Conservation (phyloP, 2,329 filamentous ascomycete genomes). For the Pseudogymnoascus sp. region DNA sequence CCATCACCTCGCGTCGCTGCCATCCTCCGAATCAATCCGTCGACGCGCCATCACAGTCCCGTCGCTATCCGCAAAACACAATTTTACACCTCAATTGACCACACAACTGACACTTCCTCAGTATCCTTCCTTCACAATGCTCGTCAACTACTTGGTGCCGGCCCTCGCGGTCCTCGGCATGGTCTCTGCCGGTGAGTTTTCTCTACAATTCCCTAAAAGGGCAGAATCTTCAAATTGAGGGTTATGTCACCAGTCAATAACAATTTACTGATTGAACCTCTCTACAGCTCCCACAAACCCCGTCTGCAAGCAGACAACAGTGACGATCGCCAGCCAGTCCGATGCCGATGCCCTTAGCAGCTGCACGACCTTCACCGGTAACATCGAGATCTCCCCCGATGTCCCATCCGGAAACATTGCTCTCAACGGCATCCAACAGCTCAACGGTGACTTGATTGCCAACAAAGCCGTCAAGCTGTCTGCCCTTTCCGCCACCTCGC, state of each 20-base stretch:
- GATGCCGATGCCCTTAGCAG: slow-evolving; percentile 23
- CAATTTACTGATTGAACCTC: slow-evolving; percentile 2
- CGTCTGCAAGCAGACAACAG: slow-evolving; percentile 23
- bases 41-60: background rate
- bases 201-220: background rate
- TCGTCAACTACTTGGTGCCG: slow-evolving; percentile 38
- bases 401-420: slow-evolving; percentile 35
- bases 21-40: background rate
- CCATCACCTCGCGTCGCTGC: background rate
- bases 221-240: background rate
- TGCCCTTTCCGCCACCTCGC: slow-evolving; percentile 45
- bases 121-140: slow-evolving; percentile 35
- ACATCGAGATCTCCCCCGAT: slow-evolving; percentile 28
- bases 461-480: slow-evolving; percentile 50
- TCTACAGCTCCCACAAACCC: slow-evolving; percentile 8
- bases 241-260: background rate
- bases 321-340: slow-evolving; percentile 26
- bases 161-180: slow-evolving; percentile 38
- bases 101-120: slow-evolving; percentile 17
- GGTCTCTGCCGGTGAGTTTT: slow-evolving; percentile 30
- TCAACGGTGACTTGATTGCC: slow-evolving; percentile 51
- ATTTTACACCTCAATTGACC: slow-evolving; percentile 1
- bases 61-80: background rate
- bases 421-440: slow-evolving; percentile 51
- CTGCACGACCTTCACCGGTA: slow-evolving; percentile 27